A percentile compares a stretch with the other conserved stretches of the same genome.
Evolutionary conservation across 805 yeast genomes (phyloP).

Genomic region (Nakazawaea laoshanensis): DNA sequence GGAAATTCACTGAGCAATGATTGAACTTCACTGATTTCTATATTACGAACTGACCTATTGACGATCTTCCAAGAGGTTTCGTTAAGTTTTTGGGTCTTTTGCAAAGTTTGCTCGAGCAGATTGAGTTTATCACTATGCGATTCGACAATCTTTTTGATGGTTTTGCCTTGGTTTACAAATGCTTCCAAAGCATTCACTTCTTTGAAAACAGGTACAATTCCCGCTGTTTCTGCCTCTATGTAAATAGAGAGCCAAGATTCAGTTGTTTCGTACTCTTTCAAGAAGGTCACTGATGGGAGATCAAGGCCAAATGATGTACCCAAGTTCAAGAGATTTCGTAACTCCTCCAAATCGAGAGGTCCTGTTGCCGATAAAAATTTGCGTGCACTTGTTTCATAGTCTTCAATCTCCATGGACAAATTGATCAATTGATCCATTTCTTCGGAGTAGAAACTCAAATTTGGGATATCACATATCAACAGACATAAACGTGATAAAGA

Average conservation of each 20-base stretch:
- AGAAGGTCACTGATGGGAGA: constrained; percentile 35
- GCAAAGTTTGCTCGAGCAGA: constrained; percentile 11
- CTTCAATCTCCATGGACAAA: constrained; percentile 40
- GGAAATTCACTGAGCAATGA: constrained; percentile 1
- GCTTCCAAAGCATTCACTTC: not conserved
- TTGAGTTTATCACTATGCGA: constrained; percentile 13
- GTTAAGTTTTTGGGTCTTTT: constrained; percentile 13
- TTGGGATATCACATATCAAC: constrained; percentile 38
- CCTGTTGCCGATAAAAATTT: constrained; percentile 1
- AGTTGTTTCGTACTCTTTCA: constrained; percentile 29
- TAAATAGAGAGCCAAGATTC: constrained; percentile 29
- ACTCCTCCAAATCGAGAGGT: constrained; percentile 27
- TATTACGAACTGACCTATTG: not conserved
- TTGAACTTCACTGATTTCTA: not conserved
- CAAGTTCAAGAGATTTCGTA: constrained; percentile 42
- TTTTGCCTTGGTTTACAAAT: constrained; percentile 18
- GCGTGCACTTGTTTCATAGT: constrained; percentile 40
- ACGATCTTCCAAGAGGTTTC: constrained; percentile 1
- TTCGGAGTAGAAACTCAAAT: constrained; percentile 39
- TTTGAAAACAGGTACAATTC: constrained; percentile 3
- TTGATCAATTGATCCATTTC: constrained; percentile 56
- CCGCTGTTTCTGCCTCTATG: constrained; percentile 19
- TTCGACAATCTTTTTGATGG: constrained; percentile 9
- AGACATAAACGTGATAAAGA: constrained; percentile 24
- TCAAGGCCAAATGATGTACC: constrained; percentile 56